These are phyloP conservation scores for Pichia occidentalis DNA, from an alignment of 805 yeast genomes.

Conservation along the genomic window DNA sequence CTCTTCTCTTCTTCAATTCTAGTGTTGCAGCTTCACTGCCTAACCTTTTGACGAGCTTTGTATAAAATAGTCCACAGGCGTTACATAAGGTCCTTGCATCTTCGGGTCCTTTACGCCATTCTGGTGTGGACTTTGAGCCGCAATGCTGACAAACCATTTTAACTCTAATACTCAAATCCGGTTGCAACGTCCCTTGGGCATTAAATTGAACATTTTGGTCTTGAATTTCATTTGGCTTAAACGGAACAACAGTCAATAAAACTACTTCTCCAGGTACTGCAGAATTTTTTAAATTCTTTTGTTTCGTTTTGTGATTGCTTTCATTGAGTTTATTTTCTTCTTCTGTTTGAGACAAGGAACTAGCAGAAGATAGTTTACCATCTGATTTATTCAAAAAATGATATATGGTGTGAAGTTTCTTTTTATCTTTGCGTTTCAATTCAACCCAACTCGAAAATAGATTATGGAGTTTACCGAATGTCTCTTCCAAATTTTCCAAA, in stretches of 20 bases:
- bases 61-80: constrained; percentile 81
- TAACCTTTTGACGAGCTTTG: constrained; percentile 48
- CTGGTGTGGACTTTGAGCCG: constrained; percentile 71
- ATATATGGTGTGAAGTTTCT: not conserved
- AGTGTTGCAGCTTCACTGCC: constrained; percentile 38
- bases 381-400: constrained; percentile 2
- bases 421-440: not conserved
- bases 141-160: constrained; percentile 56
- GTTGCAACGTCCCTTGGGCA: constrained; percentile 31
- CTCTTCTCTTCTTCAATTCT: constrained; percentile 28
- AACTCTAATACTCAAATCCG: constrained; percentile 30
- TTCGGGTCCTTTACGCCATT: constrained; percentile 88
- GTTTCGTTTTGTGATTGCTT: not conserved
- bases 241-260: constrained; percentile 27
- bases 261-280: constrained; percentile 24
- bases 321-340: not conserved
- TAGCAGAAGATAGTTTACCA: no score
- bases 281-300: not conserved
- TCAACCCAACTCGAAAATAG: constrained; percentile 9
- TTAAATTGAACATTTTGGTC: constrained; percentile 13
- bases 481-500: constrained; percentile 5
- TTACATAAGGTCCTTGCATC: constrained; percentile 81
- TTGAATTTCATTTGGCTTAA: constrained; percentile 17
- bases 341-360: no score
- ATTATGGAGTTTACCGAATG: not conserved